These are phyloP conservation scores for Rhypophila decipiens DNA, from an alignment of 495 filamentous ascomycete genomes.

Conservation along the genomic window DNA sequence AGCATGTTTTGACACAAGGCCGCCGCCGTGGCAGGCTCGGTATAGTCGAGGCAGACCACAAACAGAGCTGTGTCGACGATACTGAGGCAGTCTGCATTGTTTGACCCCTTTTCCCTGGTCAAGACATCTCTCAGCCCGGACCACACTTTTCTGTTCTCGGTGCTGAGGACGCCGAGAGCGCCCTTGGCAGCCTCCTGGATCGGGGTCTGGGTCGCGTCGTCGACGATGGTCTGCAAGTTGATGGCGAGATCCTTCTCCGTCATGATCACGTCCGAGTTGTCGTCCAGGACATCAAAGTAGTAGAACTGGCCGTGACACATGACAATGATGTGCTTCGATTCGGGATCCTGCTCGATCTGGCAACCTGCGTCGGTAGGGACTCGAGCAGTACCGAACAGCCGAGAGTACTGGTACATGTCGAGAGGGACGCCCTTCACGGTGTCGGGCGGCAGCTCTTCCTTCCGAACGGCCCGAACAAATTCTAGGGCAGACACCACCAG, in stretches of 20 bases:
- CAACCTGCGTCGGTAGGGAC: slow-evolving; percentile 94
- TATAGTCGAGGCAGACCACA: slow-evolving; percentile 85
- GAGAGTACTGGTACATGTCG: slow-evolving; percentile 97
- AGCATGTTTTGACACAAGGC: slow-evolving; percentile 97
- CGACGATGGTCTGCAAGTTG: slow-evolving; percentile 86
- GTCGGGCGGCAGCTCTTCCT: slow-evolving; percentile 90
- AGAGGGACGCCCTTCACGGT: slow-evolving; percentile 73
- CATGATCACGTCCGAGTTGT: slow-evolving; percentile 94
- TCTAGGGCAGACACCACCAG: slow-evolving; percentile 82
- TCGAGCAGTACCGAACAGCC: slow-evolving; percentile 90
- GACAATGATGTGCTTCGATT: slow-evolving; percentile 86
- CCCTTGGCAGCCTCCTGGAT: slow-evolving; percentile 93
- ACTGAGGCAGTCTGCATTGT: slow-evolving; percentile 88
- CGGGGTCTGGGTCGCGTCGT: slow-evolving; percentile 81
- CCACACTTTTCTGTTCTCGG: slow-evolving; percentile 95
- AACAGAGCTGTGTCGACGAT: slow-evolving; percentile 96
- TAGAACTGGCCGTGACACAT: slow-evolving; percentile 96
- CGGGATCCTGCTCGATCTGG: slow-evolving; percentile 87
- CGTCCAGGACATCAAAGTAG: slow-evolving; percentile 96
- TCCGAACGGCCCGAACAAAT: slow-evolving; percentile 88
- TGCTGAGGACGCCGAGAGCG: slow-evolving; percentile 87
- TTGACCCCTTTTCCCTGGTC: slow-evolving; percentile 76
- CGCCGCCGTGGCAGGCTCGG: slow-evolving; percentile 69
- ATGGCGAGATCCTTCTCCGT: slow-evolving; percentile 88
- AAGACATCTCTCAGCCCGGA: slow-evolving; percentile 85